Base-by-base conservation (phyloP, 768 basidiomycete species). In the Kwoniella pini region DNA sequence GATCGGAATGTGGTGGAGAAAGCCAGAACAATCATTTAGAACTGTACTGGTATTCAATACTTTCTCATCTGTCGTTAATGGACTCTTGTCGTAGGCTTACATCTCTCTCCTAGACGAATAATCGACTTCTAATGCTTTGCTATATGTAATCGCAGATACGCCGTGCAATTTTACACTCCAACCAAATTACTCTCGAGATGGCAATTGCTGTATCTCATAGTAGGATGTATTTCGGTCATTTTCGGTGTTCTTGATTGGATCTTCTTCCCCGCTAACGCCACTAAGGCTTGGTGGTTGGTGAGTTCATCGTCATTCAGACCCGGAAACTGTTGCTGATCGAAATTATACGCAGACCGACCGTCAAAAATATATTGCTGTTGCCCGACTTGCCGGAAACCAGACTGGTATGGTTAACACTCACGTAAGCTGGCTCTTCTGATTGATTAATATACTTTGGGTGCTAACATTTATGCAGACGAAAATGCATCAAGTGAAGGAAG, bases 41-140 rank as follows among this genome's bases (percentile, higher is more conserved):
- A 67, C 61, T 6, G 70, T 70, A 13, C 51, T 75, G 51, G 69
- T 70, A 11, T 70, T 64, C 68, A 63, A 55, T 30, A 74, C 72
- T 15, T 58, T 71, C 10, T 71, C 70, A 2, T 70, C 68, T 26
- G 28, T 64, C 28, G 56, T 50, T 13, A 64, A 58, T 28, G 62
- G 62, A 1, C 10, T 59, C 5, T 38, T 64, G n/a, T 58, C 57
- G 62, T 64, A 27, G n/a, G n/a, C n/a, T n/a, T n/a, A n/a, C n/a
- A n/a, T n/a, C n/a, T n/a, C n/a, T n/a, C n/a, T n/a, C n/a, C n/a
- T n/a, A n/a, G n/a, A n/a, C n/a, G n/a, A n/a, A n/a, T n/a, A n/a
- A n/a, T n/a, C n/a, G n/a, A n/a, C n/a, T n/a, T n/a, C n/a, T n/a
- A n/a, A n/a, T n/a, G n/a, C n/a, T n/a, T n/a, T n/a, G n/a, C n/a